Evolutionary conservation across 1,284 basidiomycete genomes (phyloP).

Genomic region (Apiotrichum siamense): DNA sequence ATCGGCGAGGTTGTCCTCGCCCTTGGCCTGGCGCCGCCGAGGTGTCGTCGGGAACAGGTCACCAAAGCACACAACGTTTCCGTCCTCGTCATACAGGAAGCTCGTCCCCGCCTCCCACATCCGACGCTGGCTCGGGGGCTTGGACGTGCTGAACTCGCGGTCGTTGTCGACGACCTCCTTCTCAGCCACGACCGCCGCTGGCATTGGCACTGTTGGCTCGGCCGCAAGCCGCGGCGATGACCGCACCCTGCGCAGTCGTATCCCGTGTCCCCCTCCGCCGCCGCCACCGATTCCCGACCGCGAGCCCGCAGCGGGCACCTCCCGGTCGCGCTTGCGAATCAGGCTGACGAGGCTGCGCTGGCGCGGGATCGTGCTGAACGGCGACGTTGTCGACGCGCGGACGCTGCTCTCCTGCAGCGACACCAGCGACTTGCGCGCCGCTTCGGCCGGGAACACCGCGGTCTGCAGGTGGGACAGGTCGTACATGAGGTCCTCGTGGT

Average conservation of each 20-base stretch:
- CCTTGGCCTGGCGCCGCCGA: neutral
- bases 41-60: slow-evolving; percentile 31
- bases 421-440: neutral
- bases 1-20: no score
- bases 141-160: slow-evolving; percentile 26
- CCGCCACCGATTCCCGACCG: neutral
- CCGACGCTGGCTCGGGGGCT: slow-evolving; percentile 25
- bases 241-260: no score
- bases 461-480: neutral
- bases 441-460: neutral
- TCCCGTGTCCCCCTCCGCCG: no score
- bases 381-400: neutral
- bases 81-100: slow-evolving; percentile 40
- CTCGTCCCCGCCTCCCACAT: slow-evolving; percentile 40
- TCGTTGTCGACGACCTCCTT: slow-evolving; percentile 13
- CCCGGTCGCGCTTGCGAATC: neutral
- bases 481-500: neutral
- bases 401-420: neutral
- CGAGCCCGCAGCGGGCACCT: neutral
- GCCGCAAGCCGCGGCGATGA: neutral
- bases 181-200: no score
- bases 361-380: neutral
- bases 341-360: neutral
- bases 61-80: slow-evolving; percentile 33
- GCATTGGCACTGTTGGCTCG: neutral